These are phyloP conservation scores for Ogataea philodendri DNA, from an alignment of 805 yeast species.

Conservation along the genomic window DNA sequence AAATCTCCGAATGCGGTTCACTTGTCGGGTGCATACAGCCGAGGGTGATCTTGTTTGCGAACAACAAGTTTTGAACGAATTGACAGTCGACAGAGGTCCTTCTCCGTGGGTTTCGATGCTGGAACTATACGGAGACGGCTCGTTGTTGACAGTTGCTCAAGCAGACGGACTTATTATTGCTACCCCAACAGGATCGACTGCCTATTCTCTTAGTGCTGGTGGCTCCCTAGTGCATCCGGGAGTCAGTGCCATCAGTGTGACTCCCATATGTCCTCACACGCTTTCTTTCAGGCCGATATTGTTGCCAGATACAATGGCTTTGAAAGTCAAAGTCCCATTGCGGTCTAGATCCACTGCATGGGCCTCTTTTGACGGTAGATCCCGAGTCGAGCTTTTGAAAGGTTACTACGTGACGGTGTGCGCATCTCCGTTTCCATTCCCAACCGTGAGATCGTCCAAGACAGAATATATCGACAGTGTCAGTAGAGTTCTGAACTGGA, in stretches of 20 bases:
- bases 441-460: conserved; percentile 75
- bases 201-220: conserved; percentile 92
- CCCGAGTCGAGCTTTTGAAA: conserved; percentile 70
- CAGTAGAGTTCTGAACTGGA: conserved; percentile 89
- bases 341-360: conserved; percentile 88
- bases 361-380: conserved; percentile 95
- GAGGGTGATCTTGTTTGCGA: conserved; percentile 56
- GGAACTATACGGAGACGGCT: conserved; percentile 85
- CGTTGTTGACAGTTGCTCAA: conserved; percentile 81
- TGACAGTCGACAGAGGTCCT: conserved; percentile 92
- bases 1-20: conserved; percentile 81
- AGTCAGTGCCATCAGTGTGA: conserved; percentile 86
- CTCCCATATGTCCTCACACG: conserved; percentile 97
- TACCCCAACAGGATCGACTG: conserved; percentile 96
- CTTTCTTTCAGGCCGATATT: conserved; percentile 88
- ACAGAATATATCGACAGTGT: conserved; percentile 83
- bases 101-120: conserved; percentile 88
- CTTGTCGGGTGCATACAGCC: conserved; percentile 65
- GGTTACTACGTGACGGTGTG: conserved; percentile 85
- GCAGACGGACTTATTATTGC: conserved; percentile 93
- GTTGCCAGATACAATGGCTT: conserved; percentile 87
- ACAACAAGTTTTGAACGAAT: conserved; percentile 83
- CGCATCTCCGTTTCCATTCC: conserved; percentile 91
- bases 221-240: conserved; percentile 94
- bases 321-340: conserved; percentile 76